Evolutionary conservation across 352 stramenopile species (phyloP), one percentile per base, ranked within the genome.

Genomic region (Phytophthora pseudosyringae): DNA sequence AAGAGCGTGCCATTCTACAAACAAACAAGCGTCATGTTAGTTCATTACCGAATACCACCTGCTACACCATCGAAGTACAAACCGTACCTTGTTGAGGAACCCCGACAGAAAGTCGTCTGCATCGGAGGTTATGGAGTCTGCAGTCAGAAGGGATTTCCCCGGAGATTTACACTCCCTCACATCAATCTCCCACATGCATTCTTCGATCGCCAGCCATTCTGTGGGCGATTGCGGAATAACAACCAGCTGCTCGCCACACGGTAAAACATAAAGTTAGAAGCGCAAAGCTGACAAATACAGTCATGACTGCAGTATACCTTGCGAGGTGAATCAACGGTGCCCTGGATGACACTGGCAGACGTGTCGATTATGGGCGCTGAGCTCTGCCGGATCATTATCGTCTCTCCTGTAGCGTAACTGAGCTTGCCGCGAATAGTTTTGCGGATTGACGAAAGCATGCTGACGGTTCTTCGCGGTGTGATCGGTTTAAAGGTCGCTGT

Each of bases 141-240:
- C 44, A 9, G 60, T 40, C 4, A 73, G 48, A 4, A 67, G 28
- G 5, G 62, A 53, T 38, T 79, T 76, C 12, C 46, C 50, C 15
- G 48, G 43, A 28, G 54, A 76, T 39, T 56, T 67, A 6, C 32
- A 44, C n/a, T 49, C 56, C 32, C 64, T 67, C 18, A 62, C 57
- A 32, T 92, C 83, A 48, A 92, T 71, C 31, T 86, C 69, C 83
- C 83, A 90, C 32, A 92, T 58, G 35, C 69, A 79, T 3, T 73
- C 59, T 58, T 92, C 81, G 28, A 92, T 80, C 3, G 61, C 63
- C n/a, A 66, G 28, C 83, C 83, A 90, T 54, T 90, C 77, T 18
- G 25, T 51, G 10, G 49, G n/a, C 15, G 69, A 67, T 43, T 75
- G 61, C 1, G 69, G 52, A 8, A 54, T 49, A 15, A 61, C 51